phyloP scores from a whole-genome alignment of 2,329 filamentous ascomycete species.

The Botrytis medusae region DNA sequence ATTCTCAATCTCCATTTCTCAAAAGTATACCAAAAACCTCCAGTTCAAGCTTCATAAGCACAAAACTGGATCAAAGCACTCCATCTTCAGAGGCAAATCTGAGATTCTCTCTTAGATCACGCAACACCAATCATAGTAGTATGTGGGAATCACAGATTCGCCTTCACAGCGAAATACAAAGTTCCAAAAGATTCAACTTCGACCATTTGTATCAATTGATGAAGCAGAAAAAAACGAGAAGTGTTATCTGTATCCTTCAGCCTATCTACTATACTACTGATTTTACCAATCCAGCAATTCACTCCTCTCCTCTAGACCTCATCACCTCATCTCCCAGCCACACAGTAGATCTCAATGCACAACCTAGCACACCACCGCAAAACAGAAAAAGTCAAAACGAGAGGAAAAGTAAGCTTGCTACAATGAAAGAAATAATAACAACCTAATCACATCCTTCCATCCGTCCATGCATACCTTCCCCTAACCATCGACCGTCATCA shows the following conservation, averaged over 20 bases:
- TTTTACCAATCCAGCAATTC: slow-evolving; percentile 6
- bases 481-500: slow-evolving; percentile 3
- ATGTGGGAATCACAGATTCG: not conserved
- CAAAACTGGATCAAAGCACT: not conserved
- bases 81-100: not conserved
- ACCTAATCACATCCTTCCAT: slow-evolving; percentile 6
- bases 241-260: slow-evolving; percentile 1
- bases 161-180: not conserved
- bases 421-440: slow-evolving; percentile 21
- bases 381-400: slow-evolving; percentile 5
- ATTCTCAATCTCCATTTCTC: not conserved
- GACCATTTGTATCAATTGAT: slow-evolving; percentile 8
- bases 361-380: not conserved
- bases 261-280: slow-evolving; percentile 13
- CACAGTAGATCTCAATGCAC: not conserved
- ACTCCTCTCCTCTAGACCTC: not conserved
- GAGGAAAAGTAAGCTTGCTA: slow-evolving; percentile 18
- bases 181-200: slow-evolving; percentile 1
- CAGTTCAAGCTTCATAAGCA: not conserved
- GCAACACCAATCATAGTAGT: not conserved
- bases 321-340: not conserved
- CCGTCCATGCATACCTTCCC: slow-evolving; percentile 1
- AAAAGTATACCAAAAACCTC: fast-evolving
- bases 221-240: slow-evolving; percentile 4
- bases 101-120: not conserved